Base-by-base conservation (phyloP, 345 rosid genomes). In the Aurinia saxatilis region DNA sequence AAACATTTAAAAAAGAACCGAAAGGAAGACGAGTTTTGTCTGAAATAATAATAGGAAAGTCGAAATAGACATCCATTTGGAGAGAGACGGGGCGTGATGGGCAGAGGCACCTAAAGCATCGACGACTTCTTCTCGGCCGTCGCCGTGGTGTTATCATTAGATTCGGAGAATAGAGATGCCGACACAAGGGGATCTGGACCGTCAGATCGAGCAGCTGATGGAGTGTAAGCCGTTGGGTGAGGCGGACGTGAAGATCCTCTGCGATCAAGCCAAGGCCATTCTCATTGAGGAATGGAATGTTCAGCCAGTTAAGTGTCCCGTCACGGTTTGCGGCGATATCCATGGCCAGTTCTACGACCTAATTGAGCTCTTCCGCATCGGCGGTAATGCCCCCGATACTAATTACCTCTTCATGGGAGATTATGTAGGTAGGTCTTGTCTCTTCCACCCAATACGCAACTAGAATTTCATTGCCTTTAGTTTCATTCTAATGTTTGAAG, bases 351-450 rank as follows among this genome's bases (percentile, higher is more conserved):
- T 93, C 67, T 93, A 93, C 58, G 99, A 93, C 79, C 91, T 93
- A 51, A 75, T 93, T 57, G 99, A 93, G 80, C 96, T 93, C n/a
- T 93, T 93, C 67, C 80, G 84, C 46, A 93, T 93, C 19, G 99
- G 99, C 15, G 99, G 99, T 69, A 85, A 84, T 63, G 81, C 99
- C 18, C 99, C 99, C 0, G 96, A 90, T 44, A 93, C 99, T 17
- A 93, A 93, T 79, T 93, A 93, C 69, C 91, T 93, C 72, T 93
- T 93, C 73, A 93, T 93, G 99, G 99, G 99, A 15, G 99, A 93
- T 67, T 93, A 93, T 67, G 99, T 93, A 33, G 99, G 99, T 84
- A 47, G 10, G 96, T 82, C 46, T 8, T 21, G 25, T 21, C 25
- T 21, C 25, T 21, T 21, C n/a, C n/a, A n/a, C n/a, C n/a, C n/a